Conservation (phyloP, 2,329 filamentous ascomycete species). For the Sporothrix brunneoviolacea region DNA sequence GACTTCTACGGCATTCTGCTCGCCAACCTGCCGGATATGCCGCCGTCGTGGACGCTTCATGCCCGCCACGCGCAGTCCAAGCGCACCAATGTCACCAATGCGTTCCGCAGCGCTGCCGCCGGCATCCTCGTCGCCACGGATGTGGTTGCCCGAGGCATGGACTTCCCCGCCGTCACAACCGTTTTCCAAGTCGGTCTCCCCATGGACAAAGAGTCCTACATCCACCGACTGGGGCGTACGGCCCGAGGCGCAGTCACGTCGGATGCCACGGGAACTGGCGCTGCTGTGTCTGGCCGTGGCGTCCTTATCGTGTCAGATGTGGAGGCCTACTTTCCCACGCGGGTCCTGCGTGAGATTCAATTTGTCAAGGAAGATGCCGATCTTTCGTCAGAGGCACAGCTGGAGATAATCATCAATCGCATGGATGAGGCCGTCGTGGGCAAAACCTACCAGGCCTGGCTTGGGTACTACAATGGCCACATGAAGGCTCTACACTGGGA, state of each 20-base stretch:
- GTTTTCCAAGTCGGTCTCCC: conserved; percentile 59
- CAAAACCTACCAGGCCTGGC: conserved; percentile 50
- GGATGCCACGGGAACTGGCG: conserved; percentile 51
- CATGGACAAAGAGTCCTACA: conserved; percentile 54
- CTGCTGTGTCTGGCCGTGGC: conserved; percentile 49
- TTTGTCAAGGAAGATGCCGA: conserved; percentile 42
- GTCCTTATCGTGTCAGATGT: conserved; percentile 49
- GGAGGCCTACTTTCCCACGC: conserved; percentile 45
- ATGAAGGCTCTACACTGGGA: conserved; percentile 38
- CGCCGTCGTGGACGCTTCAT: conserved; percentile 41
- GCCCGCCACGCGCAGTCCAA: conserved; percentile 44
- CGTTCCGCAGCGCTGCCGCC: conserved; percentile 44
- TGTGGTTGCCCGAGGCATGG: conserved; percentile 66
- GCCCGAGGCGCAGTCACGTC: conserved; percentile 58
- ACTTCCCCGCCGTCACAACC: conserved; percentile 62
- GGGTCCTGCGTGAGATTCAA: conserved; percentile 46
- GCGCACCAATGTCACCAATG: conserved; percentile 53
- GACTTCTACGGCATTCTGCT: conserved; percentile 45
- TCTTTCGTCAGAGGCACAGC: conserved; percentile 34
- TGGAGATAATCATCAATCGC: conserved; percentile 32
- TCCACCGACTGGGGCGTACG: conserved; percentile 62
- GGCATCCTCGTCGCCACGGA: conserved; percentile 62
- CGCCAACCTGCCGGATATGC: conserved; percentile 31
- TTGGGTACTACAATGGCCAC: conserved; percentile 49
- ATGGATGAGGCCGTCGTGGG: conserved; percentile 40